Base-by-base conservation (phyloP, 2,329 filamentous ascomycete species). In the Alternaria metachromatica region DNA sequence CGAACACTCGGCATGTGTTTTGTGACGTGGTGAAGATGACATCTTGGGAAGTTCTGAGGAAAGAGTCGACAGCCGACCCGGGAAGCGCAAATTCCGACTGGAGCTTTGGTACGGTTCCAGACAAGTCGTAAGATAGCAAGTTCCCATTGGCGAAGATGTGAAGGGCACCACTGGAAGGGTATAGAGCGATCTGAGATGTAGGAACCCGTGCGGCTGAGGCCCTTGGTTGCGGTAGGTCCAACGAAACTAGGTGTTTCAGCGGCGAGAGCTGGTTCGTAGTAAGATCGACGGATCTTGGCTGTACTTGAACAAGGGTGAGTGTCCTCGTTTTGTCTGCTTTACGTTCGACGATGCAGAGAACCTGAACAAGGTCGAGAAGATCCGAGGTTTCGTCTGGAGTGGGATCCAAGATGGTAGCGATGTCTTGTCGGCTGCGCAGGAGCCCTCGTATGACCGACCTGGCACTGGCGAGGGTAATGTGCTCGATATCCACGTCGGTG, bases 41-140 rank as follows among this genome's bases (percentile, higher is more conserved):
- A 8, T 90, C 88, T 60, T 86, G 87, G 8, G 90, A 92, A 0
- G 94, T 81, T 7, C 89, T 86, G 7, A 90, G 75, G 71, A 93
- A 92, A 2, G 90, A 90, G 20, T 83, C 82, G 3, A 88, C 82
- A 2, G 81, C 84, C 6, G 84, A 80, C 44, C 86, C 80, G 6
- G 83, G 79, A 25, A 90, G 81, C 13, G 80, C 82, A 13, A 89
- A 70, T 43, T 79, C 76, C 2, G 80, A 88, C 59, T 85, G 84
- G 25, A 89, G 77, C 68, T 86, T 89, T 0, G 90, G 90, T 7
- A 90, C 81, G 15, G 87, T 87, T 13, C 85, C 84, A 15, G 86
- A 87, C 33, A 94, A 80, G 65, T 92, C 88, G 75, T 89, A 92
- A 3, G 88, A 87, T 25, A 82, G 84, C 18, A 94, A 81, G 1